Percentiles rank a stretch among this genome's conserved stretches.
phyloP scores from a whole-genome alignment of 306 rosid species.

The Hylodesmum podocarpum region DNA sequence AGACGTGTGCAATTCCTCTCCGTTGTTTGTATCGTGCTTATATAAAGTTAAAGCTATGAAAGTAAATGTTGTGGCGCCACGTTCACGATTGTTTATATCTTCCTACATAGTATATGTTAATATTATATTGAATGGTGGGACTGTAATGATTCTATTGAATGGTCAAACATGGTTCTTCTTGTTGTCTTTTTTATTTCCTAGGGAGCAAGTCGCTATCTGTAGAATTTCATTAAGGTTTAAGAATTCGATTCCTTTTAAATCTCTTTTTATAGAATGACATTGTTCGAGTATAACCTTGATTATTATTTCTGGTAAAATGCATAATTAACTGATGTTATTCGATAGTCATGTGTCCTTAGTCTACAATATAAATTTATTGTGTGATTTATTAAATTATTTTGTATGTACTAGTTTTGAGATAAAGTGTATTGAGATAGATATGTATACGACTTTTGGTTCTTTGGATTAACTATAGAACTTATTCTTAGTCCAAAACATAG shows the following conservation, averaged over 20 bases:
- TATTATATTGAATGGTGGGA: slow-evolving; percentile 1
- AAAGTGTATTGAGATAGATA: no score
- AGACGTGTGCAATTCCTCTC: background rate
- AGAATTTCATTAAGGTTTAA: slow-evolving; percentile 1
- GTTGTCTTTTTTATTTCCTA: background rate
- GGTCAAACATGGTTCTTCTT: slow-evolving; percentile 2
- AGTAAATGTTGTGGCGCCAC: slow-evolving; percentile 21
- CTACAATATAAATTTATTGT: background rate
- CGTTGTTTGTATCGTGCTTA: slow-evolving; percentile 16
- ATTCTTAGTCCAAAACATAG: no score
- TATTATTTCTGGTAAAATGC: background rate
- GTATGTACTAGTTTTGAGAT: background rate
- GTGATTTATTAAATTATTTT: background rate
- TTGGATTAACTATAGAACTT: no score
- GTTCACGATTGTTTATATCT: slow-evolving; percentile 1
- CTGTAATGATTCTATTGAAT: background rate
- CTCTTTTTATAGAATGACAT: background rate
- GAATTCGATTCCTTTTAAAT: slow-evolving; percentile 14
- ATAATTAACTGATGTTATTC: background rate
- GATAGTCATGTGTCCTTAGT: background rate
- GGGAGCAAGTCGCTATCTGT: slow-evolving; percentile 4
- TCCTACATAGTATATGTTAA: background rate
- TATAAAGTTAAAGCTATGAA: slow-evolving; percentile 10
- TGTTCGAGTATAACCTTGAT: background rate
- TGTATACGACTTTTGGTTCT: background rate